Conservation (phyloP, 2,329 filamentous ascomycete genomes). For the Xylaria hypoxylon region DNA sequence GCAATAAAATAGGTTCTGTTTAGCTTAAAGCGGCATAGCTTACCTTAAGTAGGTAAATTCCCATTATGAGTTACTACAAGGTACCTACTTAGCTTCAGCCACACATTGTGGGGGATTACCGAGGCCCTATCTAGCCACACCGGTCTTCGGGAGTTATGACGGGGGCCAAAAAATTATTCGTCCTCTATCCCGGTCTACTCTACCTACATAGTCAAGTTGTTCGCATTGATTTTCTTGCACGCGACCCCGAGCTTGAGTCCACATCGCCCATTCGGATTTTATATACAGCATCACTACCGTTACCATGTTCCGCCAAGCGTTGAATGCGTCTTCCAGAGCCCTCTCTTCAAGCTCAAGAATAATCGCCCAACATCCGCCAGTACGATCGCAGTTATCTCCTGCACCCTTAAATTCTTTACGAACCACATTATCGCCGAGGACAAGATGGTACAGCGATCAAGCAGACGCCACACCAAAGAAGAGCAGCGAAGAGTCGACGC, state of each 20-base stretch:
- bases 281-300: constrained; percentile 10
- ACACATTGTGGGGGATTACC: background rate
- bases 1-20: no score
- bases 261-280: constrained; percentile 20
- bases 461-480: constrained; percentile 56
- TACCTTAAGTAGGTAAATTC: no score
- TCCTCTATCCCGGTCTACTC: constrained; percentile 9
- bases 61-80: no score
- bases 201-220: constrained; percentile 15
- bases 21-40: background rate
- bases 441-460: constrained; percentile 55
- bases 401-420: constrained; percentile 51
- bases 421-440: constrained; percentile 41
- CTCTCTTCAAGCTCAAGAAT: constrained; percentile 48
- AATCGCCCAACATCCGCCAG: constrained; percentile 63
- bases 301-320: constrained; percentile 50
- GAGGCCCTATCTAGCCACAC: background rate
- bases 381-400: constrained; percentile 59
- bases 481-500: constrained; percentile 53
- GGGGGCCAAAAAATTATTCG: constrained; percentile 39
- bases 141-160: constrained; percentile 7
- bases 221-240: constrained; percentile 28
- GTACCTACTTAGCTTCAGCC: constrained; percentile 5
- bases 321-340: constrained; percentile 49
- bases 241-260: constrained; percentile 13